These are phyloP conservation scores for Iris macrosiphon DNA, from an alignment of 106 monocot genomes.

Conservation along the genomic window DNA sequence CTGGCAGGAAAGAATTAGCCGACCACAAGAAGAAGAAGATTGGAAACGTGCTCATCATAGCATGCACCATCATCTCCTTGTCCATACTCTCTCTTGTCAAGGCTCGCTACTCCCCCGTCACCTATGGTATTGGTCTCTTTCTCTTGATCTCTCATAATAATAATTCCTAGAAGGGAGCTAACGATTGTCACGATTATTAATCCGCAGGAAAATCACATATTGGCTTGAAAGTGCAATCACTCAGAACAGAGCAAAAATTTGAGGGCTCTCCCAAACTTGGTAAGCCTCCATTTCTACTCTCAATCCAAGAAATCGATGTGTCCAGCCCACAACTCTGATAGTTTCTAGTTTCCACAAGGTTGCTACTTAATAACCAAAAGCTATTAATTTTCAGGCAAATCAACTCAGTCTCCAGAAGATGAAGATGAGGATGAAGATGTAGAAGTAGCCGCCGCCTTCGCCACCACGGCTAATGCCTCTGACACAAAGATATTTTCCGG, in stretches of 20 bases:
- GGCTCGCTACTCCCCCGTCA: conserved; percentile 3
- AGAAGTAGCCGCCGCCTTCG: too few relatives aligned
- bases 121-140: conserved; percentile 13
- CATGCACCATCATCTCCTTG: conserved; percentile 8
- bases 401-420: conserved; percentile 3
- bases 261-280: background rate
- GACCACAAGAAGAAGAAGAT: background rate
- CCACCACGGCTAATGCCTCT: too few relatives aligned
- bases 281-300: background rate
- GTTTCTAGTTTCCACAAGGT: too few relatives aligned
- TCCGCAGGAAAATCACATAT: conserved; percentile 1
- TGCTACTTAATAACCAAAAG: too few relatives aligned
- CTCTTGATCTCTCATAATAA: background rate
- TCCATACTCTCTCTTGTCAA: conserved; percentile 9
- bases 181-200: too few relatives aligned
- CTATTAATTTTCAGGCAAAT: too few relatives aligned
- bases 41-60: conserved; percentile 4
- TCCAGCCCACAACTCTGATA: too few relatives aligned
- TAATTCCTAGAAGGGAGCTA: too few relatives aligned
- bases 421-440: conserved; percentile 17
- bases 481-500: too few relatives aligned
- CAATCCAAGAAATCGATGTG: background rate
- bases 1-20: too few relatives aligned
- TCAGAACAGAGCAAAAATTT: background rate
- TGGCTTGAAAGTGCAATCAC: background rate